A percentile compares a stretch with the other conserved stretches of the same genome.
phyloP scores from a whole-genome alignment of 768 basidiomycete species.

The Boletus subparvulus region DNA sequence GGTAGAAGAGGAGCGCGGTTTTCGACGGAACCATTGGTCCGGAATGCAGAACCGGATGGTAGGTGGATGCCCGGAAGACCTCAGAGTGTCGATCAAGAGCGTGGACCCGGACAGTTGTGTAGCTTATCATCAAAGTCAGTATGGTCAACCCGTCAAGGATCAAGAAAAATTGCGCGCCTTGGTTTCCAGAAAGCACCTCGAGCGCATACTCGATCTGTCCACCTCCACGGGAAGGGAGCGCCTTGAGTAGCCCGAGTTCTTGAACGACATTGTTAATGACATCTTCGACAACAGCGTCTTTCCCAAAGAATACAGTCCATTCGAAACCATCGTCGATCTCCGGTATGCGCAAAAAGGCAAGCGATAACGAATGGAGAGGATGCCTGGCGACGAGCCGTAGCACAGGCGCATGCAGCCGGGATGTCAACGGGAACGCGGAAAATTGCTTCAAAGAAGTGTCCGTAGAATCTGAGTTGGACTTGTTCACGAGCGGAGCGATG shows the following conservation, averaged over 20 bases:
- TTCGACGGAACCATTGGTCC: constrained; percentile 78
- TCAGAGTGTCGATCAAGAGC: constrained; percentile 16
- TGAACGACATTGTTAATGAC: constrained; percentile 51
- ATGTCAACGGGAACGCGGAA: constrained; percentile 67
- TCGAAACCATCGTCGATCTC: constrained; percentile 73
- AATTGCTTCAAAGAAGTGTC: constrained; percentile 49
- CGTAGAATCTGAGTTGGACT: constrained; percentile 33
- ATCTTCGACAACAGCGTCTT: constrained; percentile 53
- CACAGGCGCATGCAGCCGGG: constrained; percentile 62
- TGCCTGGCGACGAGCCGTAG: constrained; percentile 74
- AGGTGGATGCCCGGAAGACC: constrained; percentile 7
- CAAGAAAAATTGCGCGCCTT: constrained; percentile 44
- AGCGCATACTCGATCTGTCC: constrained; percentile 65
- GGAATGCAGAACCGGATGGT: constrained; percentile 67
- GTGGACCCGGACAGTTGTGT: constrained; percentile 10
- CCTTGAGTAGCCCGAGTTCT: constrained; percentile 69
- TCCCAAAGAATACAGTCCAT: constrained; percentile 66
- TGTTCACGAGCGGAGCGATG: constrained; percentile 54
- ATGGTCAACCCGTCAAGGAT: neutral
- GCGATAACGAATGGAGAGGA: constrained; percentile 49
- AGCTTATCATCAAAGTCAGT: constrained; percentile 10
- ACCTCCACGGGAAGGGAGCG: constrained; percentile 65
- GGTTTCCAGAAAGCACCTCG: constrained; percentile 56
- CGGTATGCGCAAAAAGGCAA: constrained; percentile 67
- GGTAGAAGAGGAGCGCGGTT: constrained; percentile 49